phyloP scores from a whole-genome alignment of 768 basidiomycete species.

The Ramaria rubella region DNA sequence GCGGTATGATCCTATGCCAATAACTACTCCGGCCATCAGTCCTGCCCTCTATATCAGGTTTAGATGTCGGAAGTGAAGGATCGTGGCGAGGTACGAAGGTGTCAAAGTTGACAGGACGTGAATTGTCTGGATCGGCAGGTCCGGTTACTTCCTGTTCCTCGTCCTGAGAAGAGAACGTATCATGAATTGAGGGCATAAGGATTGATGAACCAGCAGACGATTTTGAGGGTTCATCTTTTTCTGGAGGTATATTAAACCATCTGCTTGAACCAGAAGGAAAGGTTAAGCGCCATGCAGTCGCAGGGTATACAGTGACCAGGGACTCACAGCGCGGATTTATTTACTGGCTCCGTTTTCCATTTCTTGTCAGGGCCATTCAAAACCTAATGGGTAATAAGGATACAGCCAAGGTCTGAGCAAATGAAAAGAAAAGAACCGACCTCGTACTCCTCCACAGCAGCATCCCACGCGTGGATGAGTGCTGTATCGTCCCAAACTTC shows the following conservation, averaged over 20 bases:
- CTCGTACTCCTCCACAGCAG: constrained; percentile 77
- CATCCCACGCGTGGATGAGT: constrained; percentile 77
- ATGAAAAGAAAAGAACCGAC: constrained; percentile 23
- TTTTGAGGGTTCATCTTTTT: constrained; percentile 9
- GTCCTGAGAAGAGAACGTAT: constrained; percentile 2
- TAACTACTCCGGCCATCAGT: background rate
- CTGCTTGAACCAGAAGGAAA: constrained; percentile 29
- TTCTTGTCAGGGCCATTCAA: constrained; percentile 61
- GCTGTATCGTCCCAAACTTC: constrained; percentile 88
- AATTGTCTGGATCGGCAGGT: constrained; percentile 31
- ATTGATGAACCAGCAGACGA: background rate
- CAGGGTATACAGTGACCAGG: too few relatives aligned
- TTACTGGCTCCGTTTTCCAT: constrained; percentile 66
- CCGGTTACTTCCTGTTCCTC: constrained; percentile 3
- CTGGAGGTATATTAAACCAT: constrained; percentile 68
- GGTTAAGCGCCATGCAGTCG: too few relatives aligned
- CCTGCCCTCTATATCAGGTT: constrained; percentile 14
- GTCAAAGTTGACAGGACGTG: constrained; percentile 59
- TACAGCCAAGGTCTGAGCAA: background rate
- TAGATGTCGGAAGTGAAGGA: constrained; percentile 50
- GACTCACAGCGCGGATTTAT: constrained; percentile 68
- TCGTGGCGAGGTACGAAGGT: constrained; percentile 68
- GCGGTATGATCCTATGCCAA: background rate
- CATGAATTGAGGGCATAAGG: constrained; percentile 3
- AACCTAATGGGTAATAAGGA: constrained; percentile 30